Percentiles rank a stretch among this genome's conserved stretches.
phyloP scores from a whole-genome alignment of 495 filamentous ascomycete species.

The Penicillium samsonianum region DNA sequence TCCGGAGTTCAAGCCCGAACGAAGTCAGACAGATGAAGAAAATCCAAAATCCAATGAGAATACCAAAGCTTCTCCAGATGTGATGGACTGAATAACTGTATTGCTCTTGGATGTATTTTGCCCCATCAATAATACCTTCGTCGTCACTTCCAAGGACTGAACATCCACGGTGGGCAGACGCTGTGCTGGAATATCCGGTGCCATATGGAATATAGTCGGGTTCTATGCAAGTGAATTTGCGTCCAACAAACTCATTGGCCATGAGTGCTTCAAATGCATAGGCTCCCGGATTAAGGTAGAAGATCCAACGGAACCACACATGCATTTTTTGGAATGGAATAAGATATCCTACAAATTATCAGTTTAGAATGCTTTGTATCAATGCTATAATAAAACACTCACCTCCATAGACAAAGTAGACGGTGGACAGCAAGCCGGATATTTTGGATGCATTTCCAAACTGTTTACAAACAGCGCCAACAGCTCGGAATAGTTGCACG shows the following conservation, averaged over 20 bases:
- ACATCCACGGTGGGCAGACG: constrained; percentile 67
- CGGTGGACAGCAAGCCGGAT: constrained; percentile 70
- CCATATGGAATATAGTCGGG: constrained; percentile 64
- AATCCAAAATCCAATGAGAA: constrained; percentile 73
- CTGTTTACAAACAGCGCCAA: constrained; percentile 75
- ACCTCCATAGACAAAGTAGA: constrained; percentile 78
- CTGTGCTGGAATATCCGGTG: constrained; percentile 57
- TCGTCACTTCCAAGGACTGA: constrained; percentile 66
- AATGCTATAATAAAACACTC: constrained; percentile 42
- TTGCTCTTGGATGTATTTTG: constrained; percentile 62
- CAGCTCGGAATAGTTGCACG: constrained; percentile 73
- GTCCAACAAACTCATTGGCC: constrained; percentile 82
- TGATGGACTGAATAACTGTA: constrained; percentile 63
- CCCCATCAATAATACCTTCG: constrained; percentile 56
- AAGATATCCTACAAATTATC: constrained; percentile 68
- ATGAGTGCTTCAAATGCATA: constrained; percentile 89
- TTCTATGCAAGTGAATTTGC: constrained; percentile 78
- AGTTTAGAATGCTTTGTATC: constrained; percentile 56
- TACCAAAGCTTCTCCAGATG: constrained; percentile 80
- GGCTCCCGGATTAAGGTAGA: constrained; percentile 80
- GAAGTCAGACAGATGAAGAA: constrained; percentile 70
- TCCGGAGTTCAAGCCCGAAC: constrained; percentile 60
- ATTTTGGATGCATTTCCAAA: constrained; percentile 86
- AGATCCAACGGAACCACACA: constrained; percentile 85
- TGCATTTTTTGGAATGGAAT: constrained; percentile 77